Base-by-base conservation (phyloP, 1,284 basidiomycete genomes). In the Boletus semigastroideus region DNA sequence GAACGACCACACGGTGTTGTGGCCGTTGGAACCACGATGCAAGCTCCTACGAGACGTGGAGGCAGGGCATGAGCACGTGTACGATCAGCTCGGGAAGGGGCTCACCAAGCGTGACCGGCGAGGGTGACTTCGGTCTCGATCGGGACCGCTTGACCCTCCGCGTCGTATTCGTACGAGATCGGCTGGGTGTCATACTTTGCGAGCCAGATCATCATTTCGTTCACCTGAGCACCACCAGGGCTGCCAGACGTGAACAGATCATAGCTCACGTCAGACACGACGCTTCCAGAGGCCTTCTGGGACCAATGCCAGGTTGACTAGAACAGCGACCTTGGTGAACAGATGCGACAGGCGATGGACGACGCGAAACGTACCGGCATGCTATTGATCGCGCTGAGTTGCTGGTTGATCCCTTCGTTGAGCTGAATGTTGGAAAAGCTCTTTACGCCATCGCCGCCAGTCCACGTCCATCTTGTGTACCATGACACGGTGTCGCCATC, bases 151-250 rank as follows among this genome's bases (percentile, higher is more conserved):
- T 72, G 63, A 4, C 82, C 82, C 34, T 72, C 54, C 1, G 74
- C 65, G 58, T 69, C 69, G 64, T 81, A 85, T 0, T 55, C 27
- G 30, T 69, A 66, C 17, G 80, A 80, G 59, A 86, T 84, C 5
- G 84, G 84, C 3, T 76, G 76, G 10, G 83, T 76, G 55, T 79
- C 78, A 70, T 68, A 74, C 62, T 79, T 82, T 6, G 73, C 82
- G 14, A 86, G 74, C 84, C 85, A 86, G 53, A 87, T 68, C 84
- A 87, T 87, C 56, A 85, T 76, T 61, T 87, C 85, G 59, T 80
- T 76, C 30, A 70, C 71, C 54, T 76, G 74, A 17, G 72, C 67
- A n/a, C 83, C 83, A 2, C 76, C 76, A 31, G 79, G 42, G 1
- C 72, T 71, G 52, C 65, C 66, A 2, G 83, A 76, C 0, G 84